Conservation (phyloP, 1,284 basidiomycete species). For the Xerocomus nothofagi region DNA sequence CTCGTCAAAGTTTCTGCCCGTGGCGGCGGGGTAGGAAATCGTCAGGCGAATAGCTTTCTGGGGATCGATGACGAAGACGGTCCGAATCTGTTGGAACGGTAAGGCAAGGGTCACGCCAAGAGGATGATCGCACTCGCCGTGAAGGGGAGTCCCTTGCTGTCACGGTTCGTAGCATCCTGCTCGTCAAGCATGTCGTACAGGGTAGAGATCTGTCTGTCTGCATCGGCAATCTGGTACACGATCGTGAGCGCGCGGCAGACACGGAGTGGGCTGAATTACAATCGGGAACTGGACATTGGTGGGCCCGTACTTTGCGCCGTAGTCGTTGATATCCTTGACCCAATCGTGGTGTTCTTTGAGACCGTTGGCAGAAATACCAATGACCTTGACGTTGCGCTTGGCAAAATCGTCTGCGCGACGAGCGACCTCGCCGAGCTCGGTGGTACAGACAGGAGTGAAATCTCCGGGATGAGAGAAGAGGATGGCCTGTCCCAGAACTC, state of each 20-base stretch:
- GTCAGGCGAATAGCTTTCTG: slow-evolving; percentile 90
- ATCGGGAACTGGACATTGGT: slow-evolving; percentile 91
- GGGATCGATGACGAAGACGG: slow-evolving; percentile 93
- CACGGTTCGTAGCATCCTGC: slow-evolving; percentile 93
- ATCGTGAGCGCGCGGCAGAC: slow-evolving; percentile 7
- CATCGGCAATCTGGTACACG: slow-evolving; percentile 78
- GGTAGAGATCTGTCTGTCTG: slow-evolving; percentile 81
- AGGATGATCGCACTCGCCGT: slow-evolving; percentile 44
- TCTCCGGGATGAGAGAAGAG: slow-evolving; percentile 94
- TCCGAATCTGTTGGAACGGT: slow-evolving; percentile 71
- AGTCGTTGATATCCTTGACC: slow-evolving; percentile 91
- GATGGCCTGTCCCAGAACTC: slow-evolving; percentile 53
- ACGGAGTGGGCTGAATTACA: slow-evolving; percentile 43
- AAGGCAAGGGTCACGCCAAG: slow-evolving; percentile 8
- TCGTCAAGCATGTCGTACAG: slow-evolving; percentile 96
- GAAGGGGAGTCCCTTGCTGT: slow-evolving; percentile 86
- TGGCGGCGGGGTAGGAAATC: slow-evolving; percentile 87
- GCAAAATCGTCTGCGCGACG: slow-evolving; percentile 83
- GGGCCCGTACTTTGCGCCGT: slow-evolving; percentile 62
- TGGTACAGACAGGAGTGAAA: slow-evolving; percentile 88
- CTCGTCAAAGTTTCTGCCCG: slow-evolving; percentile 85
- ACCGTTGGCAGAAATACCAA: slow-evolving; percentile 92
- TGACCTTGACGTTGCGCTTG: slow-evolving; percentile 88
- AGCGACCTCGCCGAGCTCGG: slow-evolving; percentile 95
- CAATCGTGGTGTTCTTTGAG: slow-evolving; percentile 85